Evolutionary conservation across 768 basidiomycete genomes (phyloP).

Genomic region (Mycena belliarum): DNA sequence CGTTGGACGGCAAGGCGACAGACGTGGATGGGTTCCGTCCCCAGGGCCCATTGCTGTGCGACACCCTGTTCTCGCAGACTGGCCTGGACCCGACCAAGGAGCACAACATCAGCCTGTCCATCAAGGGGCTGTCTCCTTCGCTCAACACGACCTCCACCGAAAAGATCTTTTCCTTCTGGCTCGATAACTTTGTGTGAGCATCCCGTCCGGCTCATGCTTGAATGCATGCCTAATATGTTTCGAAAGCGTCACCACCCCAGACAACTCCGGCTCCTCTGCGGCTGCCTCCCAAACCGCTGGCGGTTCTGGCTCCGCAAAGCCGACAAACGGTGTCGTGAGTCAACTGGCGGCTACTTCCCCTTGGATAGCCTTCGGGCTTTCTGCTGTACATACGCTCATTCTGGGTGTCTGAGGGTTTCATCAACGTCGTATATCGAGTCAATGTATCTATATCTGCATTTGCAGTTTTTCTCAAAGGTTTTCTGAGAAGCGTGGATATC

Average conservation of each 20-base stretch:
- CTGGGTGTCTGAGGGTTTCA: too few relatives aligned
- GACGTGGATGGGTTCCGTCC: constrained; percentile 27
- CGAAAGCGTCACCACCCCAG: constrained; percentile 1
- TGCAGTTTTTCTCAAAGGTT: too few relatives aligned
- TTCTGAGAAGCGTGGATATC: too few relatives aligned
- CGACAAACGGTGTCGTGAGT: neutral
- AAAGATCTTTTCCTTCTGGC: constrained; percentile 22
- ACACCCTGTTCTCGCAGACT: constrained; percentile 26
- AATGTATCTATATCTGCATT: too few relatives aligned
- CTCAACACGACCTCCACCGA: constrained; percentile 15
- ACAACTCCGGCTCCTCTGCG: neutral
- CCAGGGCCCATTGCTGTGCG: constrained; percentile 22
- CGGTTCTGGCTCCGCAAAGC: neutral
- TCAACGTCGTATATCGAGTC: too few relatives aligned
- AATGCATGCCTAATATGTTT: too few relatives aligned
- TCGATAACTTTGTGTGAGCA: constrained; percentile 27
- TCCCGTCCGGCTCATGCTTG: neutral
- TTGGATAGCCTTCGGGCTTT: neutral
- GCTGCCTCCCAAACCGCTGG: neutral
- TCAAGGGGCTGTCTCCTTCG: constrained; percentile 25
- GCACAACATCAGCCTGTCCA: constrained; percentile 26
- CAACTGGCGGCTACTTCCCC: neutral
- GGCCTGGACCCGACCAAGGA: constrained; percentile 26
- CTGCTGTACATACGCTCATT: too few relatives aligned
- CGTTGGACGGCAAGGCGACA: constrained; percentile 26